Evolutionary conservation across 2,329 filamentous ascomycete species (phyloP), one percentile per base, ranked within the genome.

Genomic region (Colletotrichum magnum): DNA sequence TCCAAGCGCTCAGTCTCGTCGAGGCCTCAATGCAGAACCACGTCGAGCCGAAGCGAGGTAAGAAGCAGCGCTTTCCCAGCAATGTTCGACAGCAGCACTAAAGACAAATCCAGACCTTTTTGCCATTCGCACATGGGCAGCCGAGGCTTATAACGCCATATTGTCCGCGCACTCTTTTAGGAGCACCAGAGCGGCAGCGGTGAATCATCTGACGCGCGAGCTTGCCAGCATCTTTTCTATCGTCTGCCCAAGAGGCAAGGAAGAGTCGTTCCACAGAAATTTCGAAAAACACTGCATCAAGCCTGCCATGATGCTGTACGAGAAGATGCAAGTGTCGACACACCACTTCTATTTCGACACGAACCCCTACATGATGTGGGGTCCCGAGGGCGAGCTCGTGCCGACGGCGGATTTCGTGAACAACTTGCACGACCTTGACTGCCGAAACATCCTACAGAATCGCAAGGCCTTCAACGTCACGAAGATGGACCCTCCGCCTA

Each of bases 271-370:
- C 64, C 74, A 69, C 51, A 61, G 72, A 13, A 73, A 71, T 32
- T 72, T 77, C 39, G 73, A 72, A 43, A 72, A 76, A 5, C 59
- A 69, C 16, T 78, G 81, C 59, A 72, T 84, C 58, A 71, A 64
- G 41, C 80, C 80, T 1, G 80, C 81, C 1, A 76, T 82, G 72
- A 64, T 59, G 12, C 74, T 83, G 2, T 78, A 82, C 39, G 80
- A 83, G 70, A 81, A 81, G 71, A 72, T 83, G 28, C 74, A 79
- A 24, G 76, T 79, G 9, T 81, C 80, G 28, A 81, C 79, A 0
- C 75, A 81, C 58, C 75, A 80, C 50, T 83, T 81, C 68, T 79
- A 80, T 51, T 75, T 81, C 13, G 77, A 79, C 53, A 74, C 79
- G 48, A 76, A 80, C 64, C 71, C 75, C 0, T 79, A 76, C 66